Evolutionary conservation across 257 asterid species (phyloP), one percentile per base, ranked within the genome.

Genomic region (Nyctanthes arbortristis): DNA sequence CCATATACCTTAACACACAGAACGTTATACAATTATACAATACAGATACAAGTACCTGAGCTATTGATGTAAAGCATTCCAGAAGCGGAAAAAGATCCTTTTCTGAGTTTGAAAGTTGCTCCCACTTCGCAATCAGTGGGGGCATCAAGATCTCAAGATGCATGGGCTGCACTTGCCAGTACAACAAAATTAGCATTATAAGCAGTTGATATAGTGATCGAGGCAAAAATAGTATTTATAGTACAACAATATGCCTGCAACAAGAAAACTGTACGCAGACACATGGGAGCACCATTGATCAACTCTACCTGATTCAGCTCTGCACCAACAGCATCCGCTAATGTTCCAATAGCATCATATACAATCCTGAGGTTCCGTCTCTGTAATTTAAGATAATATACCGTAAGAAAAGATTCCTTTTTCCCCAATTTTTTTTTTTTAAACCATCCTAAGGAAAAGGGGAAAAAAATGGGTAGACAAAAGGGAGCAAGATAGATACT

Each of bases 1-100:
- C 59, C 30, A 22, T 28, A 52, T 8, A 52, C 28, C 70, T 35
- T 35, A 57, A 64, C 40, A 33, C 57, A 68, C n/a, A 33, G 55
- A 36, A 49, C 16, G 29, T 32, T 5, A 9, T 24, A 58, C 55
- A n/a, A n/a, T n/a, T n/a, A n/a, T n/a, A 68, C 29, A 24, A 37
- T 55, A 47, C 9, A 55, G n/a, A 39, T 45, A n/a, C n/a, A 63
- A 58, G 58, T 79, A 88, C 96, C 96, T 93, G 97, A 54, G 99
- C 93, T 67, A 94, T 84, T 66, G 99, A 94, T 37, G 99, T 94
- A 81, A 94, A 94, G 76, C 99, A 94, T 85, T 94, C 99, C 62
- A 94, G 87, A 75, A 94, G 85, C 1, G 97, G 99, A 70, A 94
- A 88, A 67, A 94, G 89, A 84, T 94, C 99, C 84, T 89, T 94